phyloP scores from a whole-genome alignment of 2,329 filamentous ascomycete species.

The Pseudogymnoascus sp. region DNA sequence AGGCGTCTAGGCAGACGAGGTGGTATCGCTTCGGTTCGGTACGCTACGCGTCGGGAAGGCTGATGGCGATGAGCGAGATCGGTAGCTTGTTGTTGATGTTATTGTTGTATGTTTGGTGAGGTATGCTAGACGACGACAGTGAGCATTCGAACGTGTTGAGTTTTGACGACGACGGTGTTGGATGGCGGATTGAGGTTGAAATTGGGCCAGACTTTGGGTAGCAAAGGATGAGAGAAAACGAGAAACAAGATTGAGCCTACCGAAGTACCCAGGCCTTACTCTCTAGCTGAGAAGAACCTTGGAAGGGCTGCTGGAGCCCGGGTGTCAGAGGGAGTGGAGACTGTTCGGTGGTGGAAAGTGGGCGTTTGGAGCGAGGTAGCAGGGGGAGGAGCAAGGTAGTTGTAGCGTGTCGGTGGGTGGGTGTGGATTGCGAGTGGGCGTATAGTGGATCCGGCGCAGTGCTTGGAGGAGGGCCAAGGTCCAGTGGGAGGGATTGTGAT shows the following conservation, averaged over 20 bases:
- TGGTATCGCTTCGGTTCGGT: background rate
- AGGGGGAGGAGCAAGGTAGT: background rate
- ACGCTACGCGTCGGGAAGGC: background rate
- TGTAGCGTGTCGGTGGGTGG: background rate
- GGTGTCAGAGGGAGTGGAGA: background rate
- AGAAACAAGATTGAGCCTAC: background rate
- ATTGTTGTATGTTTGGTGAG: background rate
- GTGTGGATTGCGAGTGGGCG: background rate
- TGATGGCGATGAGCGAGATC: background rate
- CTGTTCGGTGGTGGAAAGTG: background rate
- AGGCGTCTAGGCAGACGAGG: background rate
- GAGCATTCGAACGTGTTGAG: background rate
- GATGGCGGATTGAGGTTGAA: background rate
- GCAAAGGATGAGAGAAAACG: background rate
- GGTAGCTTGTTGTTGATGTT: background rate
- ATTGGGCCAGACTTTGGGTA: constrained; percentile 2
- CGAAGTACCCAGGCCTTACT: background rate
- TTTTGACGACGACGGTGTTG: background rate
- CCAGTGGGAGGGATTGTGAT: background rate
- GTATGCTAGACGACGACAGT: background rate
- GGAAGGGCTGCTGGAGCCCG: background rate
- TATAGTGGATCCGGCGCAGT: background rate
- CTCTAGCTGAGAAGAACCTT: background rate
- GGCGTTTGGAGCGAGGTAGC: background rate
- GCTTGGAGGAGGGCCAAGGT: background rate